Evolutionary conservation across 305 asterid species (phyloP).

Genomic region (Fraxinus latifolia): DNA sequence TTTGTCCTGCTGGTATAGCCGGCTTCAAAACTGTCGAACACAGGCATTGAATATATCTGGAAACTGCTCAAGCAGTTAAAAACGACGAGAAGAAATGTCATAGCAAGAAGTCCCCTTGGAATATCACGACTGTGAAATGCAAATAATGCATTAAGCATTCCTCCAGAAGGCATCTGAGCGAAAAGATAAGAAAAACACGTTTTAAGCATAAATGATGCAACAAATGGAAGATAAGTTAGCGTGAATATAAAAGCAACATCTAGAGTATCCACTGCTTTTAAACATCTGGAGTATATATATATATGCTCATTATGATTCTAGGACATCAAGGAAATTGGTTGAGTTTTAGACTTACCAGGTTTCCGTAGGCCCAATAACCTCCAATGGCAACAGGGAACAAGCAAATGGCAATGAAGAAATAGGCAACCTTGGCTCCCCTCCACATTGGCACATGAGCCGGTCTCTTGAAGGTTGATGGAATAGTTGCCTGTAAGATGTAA

Average conservation of each 20-base stretch:
- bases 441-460: constrained; percentile 96
- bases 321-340: background rate
- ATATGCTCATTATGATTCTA: background rate
- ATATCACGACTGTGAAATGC: constrained; percentile 80
- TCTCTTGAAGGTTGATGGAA: constrained; percentile 97
- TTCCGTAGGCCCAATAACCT: constrained; percentile 98
- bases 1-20: constrained; percentile 81
- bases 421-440: constrained; percentile 94
- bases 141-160: constrained; percentile 70
- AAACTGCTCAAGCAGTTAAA: constrained; percentile 96
- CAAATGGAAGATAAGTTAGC: background rate
- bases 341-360: constrained; percentile 58
- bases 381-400: constrained; percentile 88
- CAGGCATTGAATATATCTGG: constrained; percentile 97
- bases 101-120: constrained; percentile 70
- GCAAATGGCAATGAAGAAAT: constrained; percentile 76
- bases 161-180: constrained; percentile 86
- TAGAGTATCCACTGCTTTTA: background rate
- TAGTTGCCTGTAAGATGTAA: constrained; percentile 61
- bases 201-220: background rate
- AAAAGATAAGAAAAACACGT: background rate
- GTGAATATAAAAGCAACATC: background rate
- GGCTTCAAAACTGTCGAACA: constrained; percentile 90
- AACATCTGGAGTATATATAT: background rate
- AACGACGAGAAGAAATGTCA: constrained; percentile 83